Percentiles rank a stretch among this genome's conserved stretches.
Evolutionary conservation across 352 stramenopile species (phyloP).

Genomic region (Pythium scleroteichum): DNA sequence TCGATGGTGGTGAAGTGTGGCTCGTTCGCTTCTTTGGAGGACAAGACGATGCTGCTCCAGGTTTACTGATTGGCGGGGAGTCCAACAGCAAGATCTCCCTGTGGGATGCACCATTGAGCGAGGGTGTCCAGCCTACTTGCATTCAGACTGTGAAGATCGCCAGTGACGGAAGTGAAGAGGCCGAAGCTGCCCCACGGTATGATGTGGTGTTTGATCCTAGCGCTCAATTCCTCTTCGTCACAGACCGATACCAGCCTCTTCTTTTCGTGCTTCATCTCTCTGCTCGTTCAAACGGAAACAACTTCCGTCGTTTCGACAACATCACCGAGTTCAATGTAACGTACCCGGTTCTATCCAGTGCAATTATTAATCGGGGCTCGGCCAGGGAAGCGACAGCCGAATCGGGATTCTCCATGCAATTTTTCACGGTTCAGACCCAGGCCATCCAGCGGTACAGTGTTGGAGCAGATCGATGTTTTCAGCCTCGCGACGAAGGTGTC

Average conservation of each 20-base stretch:
- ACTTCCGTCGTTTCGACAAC: constrained; percentile 68
- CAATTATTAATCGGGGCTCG: constrained; percentile 57
- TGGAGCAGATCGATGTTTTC: constrained; percentile 55
- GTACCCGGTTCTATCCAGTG: constrained; percentile 77
- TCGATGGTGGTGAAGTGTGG: constrained; percentile 66
- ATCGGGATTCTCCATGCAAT: constrained; percentile 67
- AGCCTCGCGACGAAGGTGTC: constrained; percentile 48
- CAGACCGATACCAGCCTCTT: constrained; percentile 55
- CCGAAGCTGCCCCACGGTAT: constrained; percentile 32
- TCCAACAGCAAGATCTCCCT: constrained; percentile 63
- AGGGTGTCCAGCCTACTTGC: constrained; percentile 54
- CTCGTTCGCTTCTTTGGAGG: constrained; percentile 70
- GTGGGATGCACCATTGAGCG: constrained; percentile 59
- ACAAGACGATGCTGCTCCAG: constrained; percentile 43
- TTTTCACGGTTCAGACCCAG: constrained; percentile 81
- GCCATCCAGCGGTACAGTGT: constrained; percentile 87
- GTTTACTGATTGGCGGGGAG: constrained; percentile 67
- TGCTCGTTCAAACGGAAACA: constrained; percentile 33
- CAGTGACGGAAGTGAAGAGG: constrained; percentile 25
- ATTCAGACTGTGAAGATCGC: constrained; percentile 65
- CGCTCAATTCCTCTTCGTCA: constrained; percentile 79
- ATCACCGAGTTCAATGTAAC: constrained; percentile 79
- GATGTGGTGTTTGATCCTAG: constrained; percentile 73
- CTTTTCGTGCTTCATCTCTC: constrained; percentile 74
- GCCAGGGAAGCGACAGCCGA: constrained; percentile 34